Conservation (phyloP, 805 yeast genomes). For the Torulaspora quercuum region DNA sequence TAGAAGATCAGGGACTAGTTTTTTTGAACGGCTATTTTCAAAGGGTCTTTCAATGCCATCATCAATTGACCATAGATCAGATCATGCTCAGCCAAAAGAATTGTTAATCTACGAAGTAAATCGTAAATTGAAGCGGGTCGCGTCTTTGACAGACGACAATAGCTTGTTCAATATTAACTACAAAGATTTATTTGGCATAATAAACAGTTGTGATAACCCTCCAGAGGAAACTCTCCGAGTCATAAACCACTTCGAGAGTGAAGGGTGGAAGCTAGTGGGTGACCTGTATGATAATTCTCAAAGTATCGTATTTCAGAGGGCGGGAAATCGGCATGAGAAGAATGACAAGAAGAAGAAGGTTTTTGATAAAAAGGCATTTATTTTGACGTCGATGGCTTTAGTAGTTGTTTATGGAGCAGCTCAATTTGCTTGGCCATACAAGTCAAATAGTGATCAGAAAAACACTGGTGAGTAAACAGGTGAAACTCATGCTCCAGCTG, state of each 20-base stretch:
- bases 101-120: slow-evolving; percentile 19
- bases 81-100: slow-evolving; percentile 10
- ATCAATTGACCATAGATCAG: neutral
- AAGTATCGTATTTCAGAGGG: slow-evolving; percentile 24
- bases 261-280: slow-evolving; percentile 32
- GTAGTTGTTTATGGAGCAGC: slow-evolving; percentile 2
- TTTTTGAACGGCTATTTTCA: neutral
- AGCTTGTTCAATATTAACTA: slow-evolving; percentile 22
- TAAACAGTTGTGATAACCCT: slow-evolving; percentile 23
- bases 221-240: slow-evolving; percentile 28
- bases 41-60: neutral
- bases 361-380: slow-evolving; percentile 2
- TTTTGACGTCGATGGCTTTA: slow-evolving; percentile 1
- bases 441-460: neutral
- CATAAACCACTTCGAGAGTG: slow-evolving; percentile 21
- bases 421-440: no score
- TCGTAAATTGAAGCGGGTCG: slow-evolving; percentile 7
- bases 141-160: slow-evolving; percentile 13
- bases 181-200: slow-evolving; percentile 29
- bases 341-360: no score
- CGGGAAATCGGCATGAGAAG: no score
- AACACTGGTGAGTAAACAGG: neutral
- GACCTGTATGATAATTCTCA: slow-evolving; percentile 22
- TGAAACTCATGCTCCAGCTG: no score
- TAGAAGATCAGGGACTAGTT: slow-evolving; percentile 1